Evolutionary conservation across 2,329 filamentous ascomycete species (phyloP).

Genomic region (Madurella fahalii): DNA sequence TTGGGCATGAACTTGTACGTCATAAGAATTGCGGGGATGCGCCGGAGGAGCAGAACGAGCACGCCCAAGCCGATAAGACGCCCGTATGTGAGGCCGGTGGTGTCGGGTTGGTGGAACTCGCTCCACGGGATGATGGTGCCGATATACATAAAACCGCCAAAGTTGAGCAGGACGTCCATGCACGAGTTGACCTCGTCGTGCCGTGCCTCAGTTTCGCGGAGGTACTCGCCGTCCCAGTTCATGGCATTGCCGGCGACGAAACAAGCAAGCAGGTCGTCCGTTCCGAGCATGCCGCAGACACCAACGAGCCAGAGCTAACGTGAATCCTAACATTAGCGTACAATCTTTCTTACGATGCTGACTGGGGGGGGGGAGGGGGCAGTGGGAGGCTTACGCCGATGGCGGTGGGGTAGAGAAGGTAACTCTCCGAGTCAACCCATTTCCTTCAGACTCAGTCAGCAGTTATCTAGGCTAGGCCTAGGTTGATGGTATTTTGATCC

Average conservation of each 20-base stretch:
- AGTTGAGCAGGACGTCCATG: constrained; percentile 56
- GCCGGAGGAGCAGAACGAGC: constrained; percentile 50
- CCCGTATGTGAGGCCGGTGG: constrained; percentile 48
- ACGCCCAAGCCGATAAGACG: constrained; percentile 50
- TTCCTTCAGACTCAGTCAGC: constrained; percentile 30
- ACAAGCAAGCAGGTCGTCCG: constrained; percentile 58
- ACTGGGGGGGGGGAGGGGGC: no score
- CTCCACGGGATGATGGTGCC: constrained; percentile 53
- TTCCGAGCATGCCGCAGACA: constrained; percentile 53
- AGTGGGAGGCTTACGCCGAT: constrained; percentile 34
- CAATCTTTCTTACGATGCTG: neutral
- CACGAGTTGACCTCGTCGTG: constrained; percentile 59
- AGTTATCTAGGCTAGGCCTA: no score
- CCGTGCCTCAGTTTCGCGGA: constrained; percentile 50
- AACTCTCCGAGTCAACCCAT: constrained; percentile 55
- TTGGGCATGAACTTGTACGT: constrained; percentile 53
- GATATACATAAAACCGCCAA: constrained; percentile 58
- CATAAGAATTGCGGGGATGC: constrained; percentile 52
- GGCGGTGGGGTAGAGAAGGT: constrained; percentile 48
- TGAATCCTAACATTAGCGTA: neutral
- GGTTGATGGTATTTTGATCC: constrained; percentile 33
- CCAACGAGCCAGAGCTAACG: constrained; percentile 51
- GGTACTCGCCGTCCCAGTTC: constrained; percentile 60
- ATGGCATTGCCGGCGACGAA: constrained; percentile 56
- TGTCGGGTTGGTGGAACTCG: constrained; percentile 49